Percentiles rank a stretch among this genome's conserved stretches.
These are phyloP conservation scores for Coccinonectria pachysandricola DNA, from an alignment of 2,329 filamentous ascomycete genomes.

Conservation along the genomic window DNA sequence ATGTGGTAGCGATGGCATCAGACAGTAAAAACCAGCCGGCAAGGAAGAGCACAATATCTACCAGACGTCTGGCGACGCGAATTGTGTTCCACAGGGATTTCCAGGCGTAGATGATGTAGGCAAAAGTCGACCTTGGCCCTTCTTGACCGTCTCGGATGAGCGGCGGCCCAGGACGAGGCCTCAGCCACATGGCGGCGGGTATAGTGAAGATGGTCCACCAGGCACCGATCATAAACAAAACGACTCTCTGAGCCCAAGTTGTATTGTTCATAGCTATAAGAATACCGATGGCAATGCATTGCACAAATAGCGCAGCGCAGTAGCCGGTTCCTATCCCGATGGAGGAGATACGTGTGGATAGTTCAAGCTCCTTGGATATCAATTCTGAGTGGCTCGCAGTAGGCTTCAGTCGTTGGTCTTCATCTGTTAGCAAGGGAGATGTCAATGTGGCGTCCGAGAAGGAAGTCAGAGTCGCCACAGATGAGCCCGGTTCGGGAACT, in stretches of 20 bases:
- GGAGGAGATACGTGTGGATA: conserved; percentile 86
- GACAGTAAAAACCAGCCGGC: conserved; percentile 90
- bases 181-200: conserved; percentile 77
- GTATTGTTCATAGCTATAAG: conserved; percentile 64
- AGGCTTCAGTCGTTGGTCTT: conserved; percentile 25
- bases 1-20: conserved; percentile 89
- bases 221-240: conserved; percentile 72
- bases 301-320: conserved; percentile 72
- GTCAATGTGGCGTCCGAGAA: conserved; percentile 31
- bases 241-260: conserved; percentile 76
- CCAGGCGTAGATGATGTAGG: conserved; percentile 79
- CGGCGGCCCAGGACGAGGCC: conserved; percentile 80
- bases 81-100: conserved; percentile 73
- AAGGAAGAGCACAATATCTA: conserved; percentile 70
- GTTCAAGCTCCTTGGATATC: conserved; percentile 57
- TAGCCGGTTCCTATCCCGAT: conserved; percentile 93
- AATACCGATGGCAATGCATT: conserved; percentile 69
- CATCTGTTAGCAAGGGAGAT: conserved; percentile 34
- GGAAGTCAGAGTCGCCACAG: neutral
- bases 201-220: conserved; percentile 95
- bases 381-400: conserved; percentile 36
- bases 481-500: conserved; percentile 17
- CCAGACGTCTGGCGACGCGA: conserved; percentile 58
- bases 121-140: conserved; percentile 40
- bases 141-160: conserved; percentile 37